Percentiles rank a stretch among this genome's conserved stretches.
phyloP scores from a whole-genome alignment of 2,329 filamentous ascomycete genomes.

The Aschersonia sp. region DNA sequence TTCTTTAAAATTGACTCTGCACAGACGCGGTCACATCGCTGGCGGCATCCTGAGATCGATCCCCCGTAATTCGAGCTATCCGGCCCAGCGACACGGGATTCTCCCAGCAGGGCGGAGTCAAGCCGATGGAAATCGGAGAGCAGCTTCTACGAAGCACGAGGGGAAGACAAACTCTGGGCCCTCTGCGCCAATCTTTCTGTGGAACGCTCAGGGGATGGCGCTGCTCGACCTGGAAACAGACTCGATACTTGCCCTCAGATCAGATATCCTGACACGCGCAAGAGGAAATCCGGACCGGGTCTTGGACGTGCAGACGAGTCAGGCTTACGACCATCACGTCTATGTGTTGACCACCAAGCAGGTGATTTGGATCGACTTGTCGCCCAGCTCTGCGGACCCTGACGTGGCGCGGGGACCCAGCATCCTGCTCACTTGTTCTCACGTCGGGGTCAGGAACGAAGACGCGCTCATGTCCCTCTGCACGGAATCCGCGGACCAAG shows the following conservation, averaged over 20 bases:
- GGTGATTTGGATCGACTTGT: conserved; percentile 33
- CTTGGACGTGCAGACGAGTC: conserved; percentile 38
- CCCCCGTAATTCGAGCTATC: conserved; percentile 13
- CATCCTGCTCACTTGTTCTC: conserved; percentile 15
- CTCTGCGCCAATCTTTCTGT: conserved; percentile 16
- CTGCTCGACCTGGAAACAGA: conserved; percentile 21
- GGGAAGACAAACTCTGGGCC: conserved; percentile 1
- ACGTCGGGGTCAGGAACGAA: conserved; percentile 11
- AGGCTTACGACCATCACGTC: conserved; percentile 29
- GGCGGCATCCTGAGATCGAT: conserved; percentile 21
- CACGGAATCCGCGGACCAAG: conserved; percentile 8
- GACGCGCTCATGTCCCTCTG: conserved; percentile 16
- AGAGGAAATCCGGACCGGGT: conserved; percentile 24
- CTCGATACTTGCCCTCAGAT: conserved; percentile 9
- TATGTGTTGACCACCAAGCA: conserved; percentile 43
- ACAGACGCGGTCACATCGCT: conserved; percentile 27
- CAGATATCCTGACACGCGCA: conserved; percentile 12
- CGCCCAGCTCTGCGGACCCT: conserved; percentile 2
- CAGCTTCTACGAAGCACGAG: conserved; percentile 4
- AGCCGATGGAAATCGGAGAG: conserved; percentile 8
- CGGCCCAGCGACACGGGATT: conserved; percentile 25
- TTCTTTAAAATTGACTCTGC: conserved; percentile 17
- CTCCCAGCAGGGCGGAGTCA: conserved; percentile 22
- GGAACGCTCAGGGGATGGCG: conserved; percentile 20
- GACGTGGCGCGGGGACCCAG: conserved; percentile 6